Percentiles rank a stretch among this genome's conserved stretches.
Evolutionary conservation across 2,329 filamentous ascomycete species (phyloP).

Genomic region (Graphilbum ipis-grandicollis): DNA sequence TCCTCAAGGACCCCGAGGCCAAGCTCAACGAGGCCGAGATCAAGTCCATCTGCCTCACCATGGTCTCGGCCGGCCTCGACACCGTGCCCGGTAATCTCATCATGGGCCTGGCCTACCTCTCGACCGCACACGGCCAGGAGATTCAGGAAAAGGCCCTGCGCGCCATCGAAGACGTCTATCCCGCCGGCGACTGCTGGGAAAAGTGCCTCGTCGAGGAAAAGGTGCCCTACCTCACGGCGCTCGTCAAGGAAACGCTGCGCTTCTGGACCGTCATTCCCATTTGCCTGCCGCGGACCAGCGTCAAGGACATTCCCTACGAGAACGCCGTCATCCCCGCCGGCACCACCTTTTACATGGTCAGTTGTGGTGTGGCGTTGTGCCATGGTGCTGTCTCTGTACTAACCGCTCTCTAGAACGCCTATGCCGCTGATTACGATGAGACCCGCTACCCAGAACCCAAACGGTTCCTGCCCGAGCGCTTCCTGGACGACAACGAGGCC

Average conservation of each 20-base stretch:
- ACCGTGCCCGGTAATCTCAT: constrained; percentile 1
- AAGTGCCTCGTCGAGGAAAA: constrained; percentile 1
- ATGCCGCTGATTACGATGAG: too few relatives aligned
- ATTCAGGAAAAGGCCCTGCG: not conserved
- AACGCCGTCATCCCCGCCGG: not conserved
- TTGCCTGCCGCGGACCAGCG: not conserved
- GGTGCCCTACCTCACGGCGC: not conserved
- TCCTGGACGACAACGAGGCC: too few relatives aligned
- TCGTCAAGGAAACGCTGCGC: constrained; percentile 2
- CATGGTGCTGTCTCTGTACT: too few relatives aligned
- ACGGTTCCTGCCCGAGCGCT: too few relatives aligned
- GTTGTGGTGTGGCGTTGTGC: too few relatives aligned
- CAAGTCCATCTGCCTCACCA: not conserved
- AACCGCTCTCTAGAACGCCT: too few relatives aligned
- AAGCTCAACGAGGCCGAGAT: not conserved
- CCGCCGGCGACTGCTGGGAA: too few relatives aligned
- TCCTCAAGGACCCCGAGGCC: too few relatives aligned
- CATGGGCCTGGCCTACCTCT: constrained; percentile 1
- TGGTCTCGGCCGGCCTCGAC: constrained; percentile 4
- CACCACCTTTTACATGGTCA: not conserved
- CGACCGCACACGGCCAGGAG: not conserved
- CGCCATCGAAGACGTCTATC: not conserved
- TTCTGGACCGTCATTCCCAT: constrained; percentile 1
- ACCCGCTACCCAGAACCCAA: too few relatives aligned
- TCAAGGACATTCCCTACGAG: not conserved